Percentiles rank a stretch among this genome's conserved stretches.
phyloP scores from a whole-genome alignment of 176 grass and related monocot species.

The Aegilops umbellulata region DNA sequence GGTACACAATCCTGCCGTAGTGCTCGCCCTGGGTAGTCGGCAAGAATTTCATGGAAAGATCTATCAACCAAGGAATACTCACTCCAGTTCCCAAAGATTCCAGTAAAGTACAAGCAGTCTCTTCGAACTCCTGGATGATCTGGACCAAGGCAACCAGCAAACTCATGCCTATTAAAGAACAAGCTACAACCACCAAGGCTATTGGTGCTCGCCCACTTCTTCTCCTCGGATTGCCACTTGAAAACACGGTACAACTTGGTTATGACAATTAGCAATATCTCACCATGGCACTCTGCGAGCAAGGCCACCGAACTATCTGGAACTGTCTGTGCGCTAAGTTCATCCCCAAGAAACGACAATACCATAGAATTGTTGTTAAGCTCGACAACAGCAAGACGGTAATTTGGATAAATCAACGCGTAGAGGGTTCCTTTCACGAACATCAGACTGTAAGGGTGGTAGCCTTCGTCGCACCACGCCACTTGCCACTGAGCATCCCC shows the following conservation, averaged over 20 bases:
- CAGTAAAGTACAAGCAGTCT: neutral
- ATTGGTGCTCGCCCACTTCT: neutral
- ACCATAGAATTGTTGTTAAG: constrained; percentile 12
- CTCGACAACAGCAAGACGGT: constrained; percentile 28
- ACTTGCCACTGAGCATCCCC: constrained; percentile 23
- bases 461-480: neutral
- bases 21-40: neutral
- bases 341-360: constrained; percentile 22
- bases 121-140: neutral
- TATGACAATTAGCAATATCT: neutral
- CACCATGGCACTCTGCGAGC: neutral
- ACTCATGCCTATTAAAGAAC: neutral
- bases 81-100: neutral
- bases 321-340: neutral
- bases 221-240: neutral
- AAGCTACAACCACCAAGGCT: neutral
- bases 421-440: constrained; percentile 56
- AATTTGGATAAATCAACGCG: constrained; percentile 27
- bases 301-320: neutral
- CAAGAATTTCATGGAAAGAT: neutral
- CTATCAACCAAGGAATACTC: neutral
- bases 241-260: neutral
- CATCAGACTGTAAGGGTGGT: constrained; percentile 37
- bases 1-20: neutral
- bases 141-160: neutral